These are phyloP conservation scores for Colletotrichum tofieldiae DNA, from an alignment of 2,329 filamentous ascomycete species.

Conservation along the genomic window DNA sequence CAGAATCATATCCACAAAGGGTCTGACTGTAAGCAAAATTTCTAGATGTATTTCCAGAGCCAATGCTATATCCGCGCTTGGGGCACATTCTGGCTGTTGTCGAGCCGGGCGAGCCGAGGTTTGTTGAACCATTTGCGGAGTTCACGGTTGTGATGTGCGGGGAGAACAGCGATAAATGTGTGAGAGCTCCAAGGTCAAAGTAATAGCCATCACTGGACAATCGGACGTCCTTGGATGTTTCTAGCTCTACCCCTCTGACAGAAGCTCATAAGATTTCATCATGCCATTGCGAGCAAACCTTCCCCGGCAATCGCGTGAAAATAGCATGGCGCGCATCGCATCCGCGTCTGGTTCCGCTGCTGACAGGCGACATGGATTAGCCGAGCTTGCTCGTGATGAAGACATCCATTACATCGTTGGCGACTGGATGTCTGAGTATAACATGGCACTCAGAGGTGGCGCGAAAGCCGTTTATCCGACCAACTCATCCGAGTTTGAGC, in stretches of 20 bases:
- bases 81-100: not conserved
- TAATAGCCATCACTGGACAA: too few relatives aligned
- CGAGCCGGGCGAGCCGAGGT: conserved; percentile 5
- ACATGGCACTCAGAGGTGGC: conserved; percentile 62
- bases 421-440: conserved; percentile 62
- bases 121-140: not conserved
- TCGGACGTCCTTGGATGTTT: too few relatives aligned
- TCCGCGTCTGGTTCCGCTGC: conserved; percentile 50
- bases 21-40: too few relatives aligned
- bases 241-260: not conserved
- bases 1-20: too few relatives aligned
- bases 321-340: conserved; percentile 46
- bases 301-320: not conserved
- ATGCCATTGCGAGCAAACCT: conserved; percentile 8
- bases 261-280: not conserved
- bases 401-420: conserved; percentile 57
- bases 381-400: conserved; percentile 45
- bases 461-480: conserved; percentile 46
- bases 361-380: conserved; percentile 47
- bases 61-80: not conserved
- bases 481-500: conserved; percentile 53
- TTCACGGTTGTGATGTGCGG: conserved; percentile 1
- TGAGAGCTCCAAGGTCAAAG: too few relatives aligned
- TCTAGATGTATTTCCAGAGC: rapidly evolving
- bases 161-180: not conserved